Conservation (phyloP, 768 basidiomycete species). For the Phanerodontia chrysosporium region DNA sequence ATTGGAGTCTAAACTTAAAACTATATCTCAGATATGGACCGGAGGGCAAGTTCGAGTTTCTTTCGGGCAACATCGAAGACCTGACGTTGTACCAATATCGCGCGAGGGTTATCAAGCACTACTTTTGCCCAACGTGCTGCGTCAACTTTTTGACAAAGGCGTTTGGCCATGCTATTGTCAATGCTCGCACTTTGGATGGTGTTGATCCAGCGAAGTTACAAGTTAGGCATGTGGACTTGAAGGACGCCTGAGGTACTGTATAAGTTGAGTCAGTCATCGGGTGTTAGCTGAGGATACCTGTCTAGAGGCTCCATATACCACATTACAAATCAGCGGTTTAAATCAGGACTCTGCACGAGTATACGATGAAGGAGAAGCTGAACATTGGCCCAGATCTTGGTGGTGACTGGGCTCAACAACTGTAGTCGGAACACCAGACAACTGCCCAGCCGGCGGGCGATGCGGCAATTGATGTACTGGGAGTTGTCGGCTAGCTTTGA, state of each 20-base stretch:
- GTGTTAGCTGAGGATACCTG: too few species aligned
- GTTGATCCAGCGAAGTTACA: neutral
- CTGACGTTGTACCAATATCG: neutral
- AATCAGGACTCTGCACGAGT: too few species aligned
- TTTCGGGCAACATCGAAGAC: neutral
- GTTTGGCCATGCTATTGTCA: neutral
- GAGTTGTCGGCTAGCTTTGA: too few species aligned
- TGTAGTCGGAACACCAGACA: too few species aligned
- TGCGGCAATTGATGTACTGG: too few species aligned
- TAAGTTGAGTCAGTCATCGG: too few species aligned
- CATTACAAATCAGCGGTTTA: too few species aligned
- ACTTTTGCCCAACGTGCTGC: neutral
- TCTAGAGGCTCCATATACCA: too few species aligned
- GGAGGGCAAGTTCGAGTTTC: neutral
- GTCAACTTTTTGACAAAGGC: neutral
- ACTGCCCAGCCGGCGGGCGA: too few species aligned
- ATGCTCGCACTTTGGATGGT: neutral
- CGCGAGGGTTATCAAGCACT: neutral
- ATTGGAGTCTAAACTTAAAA: neutral
- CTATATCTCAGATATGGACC: neutral
- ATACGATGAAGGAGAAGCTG: too few species aligned
- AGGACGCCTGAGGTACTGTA: neutral
- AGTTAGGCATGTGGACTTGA: neutral
- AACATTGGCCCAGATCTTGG: too few species aligned
- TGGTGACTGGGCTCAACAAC: too few species aligned